Evolutionary conservation across 1,284 basidiomycete genomes (phyloP).

Genomic region (Malassezia sympodialis): DNA sequence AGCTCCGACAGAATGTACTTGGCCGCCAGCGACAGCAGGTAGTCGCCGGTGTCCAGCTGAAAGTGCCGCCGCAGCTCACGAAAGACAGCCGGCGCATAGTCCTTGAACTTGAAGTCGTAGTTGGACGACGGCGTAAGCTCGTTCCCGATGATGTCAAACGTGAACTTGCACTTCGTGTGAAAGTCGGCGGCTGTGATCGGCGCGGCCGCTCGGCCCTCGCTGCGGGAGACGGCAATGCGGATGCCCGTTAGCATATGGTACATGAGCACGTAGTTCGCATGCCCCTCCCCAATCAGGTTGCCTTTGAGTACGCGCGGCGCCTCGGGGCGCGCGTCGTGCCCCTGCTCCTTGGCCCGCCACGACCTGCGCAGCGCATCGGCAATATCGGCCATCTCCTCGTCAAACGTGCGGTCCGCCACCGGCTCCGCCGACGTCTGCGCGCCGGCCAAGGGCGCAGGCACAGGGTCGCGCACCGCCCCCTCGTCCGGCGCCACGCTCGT

Average conservation of each 20-base stretch:
- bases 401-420: slow-evolving; percentile 25
- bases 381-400: slow-evolving; percentile 42
- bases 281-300: slow-evolving; percentile 89
- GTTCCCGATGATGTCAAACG: slow-evolving; percentile 94
- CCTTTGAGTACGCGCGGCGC: slow-evolving; percentile 62
- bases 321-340: slow-evolving; percentile 17
- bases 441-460: background rate
- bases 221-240: slow-evolving; percentile 84
- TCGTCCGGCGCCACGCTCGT: background rate
- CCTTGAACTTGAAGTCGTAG: slow-evolving; percentile 98
- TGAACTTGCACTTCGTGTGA: slow-evolving; percentile 80
- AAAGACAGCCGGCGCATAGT: slow-evolving; percentile 97
- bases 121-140: slow-evolving; percentile 91
- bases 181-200: slow-evolving; percentile 79
- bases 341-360: slow-evolving; percentile 36
- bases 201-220: slow-evolving; percentile 84
- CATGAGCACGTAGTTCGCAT: slow-evolving; percentile 97
- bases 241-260: slow-evolving; percentile 99
- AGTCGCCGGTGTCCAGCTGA: slow-evolving; percentile 90
- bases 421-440: background rate
- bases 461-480: no score
- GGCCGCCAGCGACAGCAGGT: slow-evolving; percentile 84
- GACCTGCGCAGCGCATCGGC: slow-evolving; percentile 36
- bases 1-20: slow-evolving; percentile 97
- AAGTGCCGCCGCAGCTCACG: slow-evolving; percentile 87